Evolutionary conservation across 176 grass and related monocot genomes (phyloP), one percentile per base, ranked within the genome.

Genomic region (Zea mays): DNA sequence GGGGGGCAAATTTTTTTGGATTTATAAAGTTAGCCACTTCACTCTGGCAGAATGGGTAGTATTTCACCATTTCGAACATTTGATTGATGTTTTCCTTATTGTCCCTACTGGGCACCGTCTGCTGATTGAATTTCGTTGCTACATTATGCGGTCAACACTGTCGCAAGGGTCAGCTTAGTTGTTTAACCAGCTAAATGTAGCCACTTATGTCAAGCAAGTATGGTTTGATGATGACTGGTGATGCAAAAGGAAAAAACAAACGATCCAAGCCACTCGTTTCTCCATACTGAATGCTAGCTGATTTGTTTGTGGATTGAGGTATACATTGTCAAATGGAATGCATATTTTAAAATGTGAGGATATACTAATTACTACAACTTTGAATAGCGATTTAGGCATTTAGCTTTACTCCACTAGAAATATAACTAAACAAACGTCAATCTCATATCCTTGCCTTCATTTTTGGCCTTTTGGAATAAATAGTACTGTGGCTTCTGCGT

Each of bases 61-160:
- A 60, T 75, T 68, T 67, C 27, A 4, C 41, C 10, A 81, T 62
- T 80, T 74, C 21, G 69, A 74, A 27, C 27, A 27, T 27, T 27
- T 27, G 27, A 27, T 27, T 34, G 65, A 44, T 64, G 6, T 5
- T 62, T 10, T 10, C 8, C 35, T 75, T 34, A 62, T 16, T 69
- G 35, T 62, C 36, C 54, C 33, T 63, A 57, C 6, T 67, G n/a
- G 27, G 27, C 27, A 27, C 27, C 27, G 27, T 27, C 1, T 72
- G 3, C 45, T 66, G 52, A 77, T 41, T 70, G 64, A 61, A 83
- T 39, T 48, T 1, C 6, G 39, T 43, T 41, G 16, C 8, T 66
- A 21, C 13, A 85, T 73, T 49, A 67, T n/a, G 56, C 21, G 47
- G 10, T 54, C 11, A 10, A 37, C 19, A 10, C 11, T 54, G 15